Evolutionary conservation across 192 early-diverging fungal genomes (phyloP), one percentile per base, ranked within the genome.

Genomic region (Glomus cerebriforme): DNA sequence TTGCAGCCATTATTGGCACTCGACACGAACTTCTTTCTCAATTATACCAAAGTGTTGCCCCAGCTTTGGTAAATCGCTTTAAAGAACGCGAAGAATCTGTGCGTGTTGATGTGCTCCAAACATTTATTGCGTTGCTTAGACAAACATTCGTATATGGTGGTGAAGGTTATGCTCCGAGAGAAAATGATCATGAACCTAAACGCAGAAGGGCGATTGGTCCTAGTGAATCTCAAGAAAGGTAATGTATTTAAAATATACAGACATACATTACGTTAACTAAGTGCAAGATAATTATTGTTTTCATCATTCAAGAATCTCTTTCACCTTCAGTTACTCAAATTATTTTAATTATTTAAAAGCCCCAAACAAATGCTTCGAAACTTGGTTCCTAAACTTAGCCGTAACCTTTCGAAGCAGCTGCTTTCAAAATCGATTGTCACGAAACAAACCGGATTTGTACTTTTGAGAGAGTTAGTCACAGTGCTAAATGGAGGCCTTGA

Each of bases 31-130:
- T 92, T 39, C 84, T 95, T 9, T 77, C 79, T 59, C 83, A 89
- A 68, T 82, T 95, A 27, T 93, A 93, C 79, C 68, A 87, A 15
- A 85, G 75, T 12, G 91, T 97, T 43, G 89, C 92, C 1, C 94
- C 94, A 26, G 85, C 88, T 27, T 83, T 97, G 26, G 93, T 96
- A 43, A 79, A 75, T 35, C 83, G 95, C 35, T 96, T 97, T 79
- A 92, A 92, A 72, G 96, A 96, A 73, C 85, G 95, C 17, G 94
- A 96, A 82, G 96, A 97, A 72, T 91, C 87, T 81, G 96, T 97
- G 3, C 88, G 93, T 27, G 79, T 92, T 22, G 96, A 97, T 81
- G 85, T 96, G 32, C 77, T 97, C 9, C 83, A 84, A 35, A 93
- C 95, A 8, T 92, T 95, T 63, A 90, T 89, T 29, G 83, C 86